These are phyloP conservation scores for Bipolaris bicolor DNA, from an alignment of 2,329 filamentous ascomycete species.

Conservation along the genomic window DNA sequence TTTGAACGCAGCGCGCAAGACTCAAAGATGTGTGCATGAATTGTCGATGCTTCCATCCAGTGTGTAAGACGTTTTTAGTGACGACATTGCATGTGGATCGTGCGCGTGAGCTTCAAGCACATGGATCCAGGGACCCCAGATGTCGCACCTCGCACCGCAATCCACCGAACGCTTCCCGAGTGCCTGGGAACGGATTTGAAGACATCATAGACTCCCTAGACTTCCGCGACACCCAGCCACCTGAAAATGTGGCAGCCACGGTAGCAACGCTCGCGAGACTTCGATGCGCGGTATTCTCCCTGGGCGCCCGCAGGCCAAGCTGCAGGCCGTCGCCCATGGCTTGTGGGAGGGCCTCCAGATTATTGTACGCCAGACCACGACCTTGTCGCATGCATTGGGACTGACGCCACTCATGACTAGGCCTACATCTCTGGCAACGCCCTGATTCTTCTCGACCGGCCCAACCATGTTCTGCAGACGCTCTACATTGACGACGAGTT, in stretches of 20 bases:
- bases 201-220: constrained; percentile 1
- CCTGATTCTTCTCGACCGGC: constrained; percentile 79
- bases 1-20: neutral
- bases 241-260: constrained; percentile 18
- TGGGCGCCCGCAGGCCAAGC: constrained; percentile 76
- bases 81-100: constrained; percentile 39
- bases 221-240: neutral
- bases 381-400: neutral
- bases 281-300: constrained; percentile 79
- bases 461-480: constrained; percentile 80
- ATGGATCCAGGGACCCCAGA: constrained; percentile 4
- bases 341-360: constrained; percentile 75
- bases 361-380: constrained; percentile 62
- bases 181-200: neutral
- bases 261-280: constrained; percentile 23
- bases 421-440: constrained; percentile 89
- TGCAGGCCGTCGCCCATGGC: constrained; percentile 77
- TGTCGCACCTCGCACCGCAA: constrained; percentile 17
- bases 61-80: constrained; percentile 7
- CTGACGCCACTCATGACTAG: constrained; percentile 53
- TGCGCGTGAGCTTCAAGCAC: constrained; percentile 38
- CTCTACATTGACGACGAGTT: constrained; percentile 80
- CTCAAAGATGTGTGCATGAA: neutral
- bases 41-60: neutral
- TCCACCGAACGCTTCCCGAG: constrained; percentile 3